Evolutionary conservation across 805 yeast genomes (phyloP).

Genomic region (Ogataea paraovalis): DNA sequence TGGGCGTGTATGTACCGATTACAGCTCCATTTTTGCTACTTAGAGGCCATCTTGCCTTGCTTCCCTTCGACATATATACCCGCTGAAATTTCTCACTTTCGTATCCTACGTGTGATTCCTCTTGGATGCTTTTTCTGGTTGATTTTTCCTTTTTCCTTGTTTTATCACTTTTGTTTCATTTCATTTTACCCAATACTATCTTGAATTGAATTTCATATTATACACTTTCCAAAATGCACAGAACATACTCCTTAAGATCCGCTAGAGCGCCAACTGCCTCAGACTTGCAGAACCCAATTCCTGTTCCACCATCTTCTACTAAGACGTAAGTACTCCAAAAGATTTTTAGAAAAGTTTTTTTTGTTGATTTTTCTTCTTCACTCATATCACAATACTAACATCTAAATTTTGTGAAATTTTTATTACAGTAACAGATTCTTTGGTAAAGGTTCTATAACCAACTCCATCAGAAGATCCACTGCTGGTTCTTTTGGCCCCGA

Average conservation of each 20-base stretch:
- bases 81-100: background rate
- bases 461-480: slow-evolving; percentile 70
- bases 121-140: background rate
- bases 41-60: background rate
- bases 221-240: slow-evolving; percentile 66
- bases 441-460: slow-evolving; percentile 68
- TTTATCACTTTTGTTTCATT: background rate
- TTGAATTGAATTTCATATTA: background rate
- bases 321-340: slow-evolving; percentile 42
- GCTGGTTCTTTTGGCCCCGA: slow-evolving; percentile 96
- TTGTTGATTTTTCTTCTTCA: background rate
- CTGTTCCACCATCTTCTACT: slow-evolving; percentile 89
- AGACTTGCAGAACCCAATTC: slow-evolving; percentile 90
- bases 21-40: background rate
- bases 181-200: too few relatives aligned
- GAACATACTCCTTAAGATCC: slow-evolving; percentile 96
- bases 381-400: background rate
- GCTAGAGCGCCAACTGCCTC: slow-evolving; percentile 96
- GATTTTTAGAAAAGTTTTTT: too few relatives aligned
- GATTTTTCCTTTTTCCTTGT: background rate
- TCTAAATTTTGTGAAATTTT: background rate
- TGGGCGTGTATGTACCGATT: background rate
- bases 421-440: slow-evolving; percentile 57
- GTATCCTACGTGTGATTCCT: background rate
- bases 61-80: background rate